Evolutionary conservation across 2,329 filamentous ascomycete genomes (phyloP).

Genomic region (Fusarium oligoseptatum): DNA sequence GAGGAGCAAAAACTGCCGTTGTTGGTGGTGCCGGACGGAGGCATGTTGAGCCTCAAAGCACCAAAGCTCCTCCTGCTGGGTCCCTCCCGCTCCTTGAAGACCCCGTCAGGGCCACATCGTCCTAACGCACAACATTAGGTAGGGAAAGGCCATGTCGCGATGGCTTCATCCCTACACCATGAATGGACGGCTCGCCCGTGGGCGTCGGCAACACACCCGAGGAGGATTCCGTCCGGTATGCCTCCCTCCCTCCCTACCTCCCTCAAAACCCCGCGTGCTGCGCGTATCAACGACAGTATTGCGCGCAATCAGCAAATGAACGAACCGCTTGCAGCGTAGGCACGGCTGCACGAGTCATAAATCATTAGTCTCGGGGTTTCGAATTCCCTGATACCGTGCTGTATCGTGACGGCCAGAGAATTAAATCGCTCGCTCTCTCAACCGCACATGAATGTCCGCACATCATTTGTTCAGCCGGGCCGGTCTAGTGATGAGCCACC

Average conservation of each 20-base stretch:
- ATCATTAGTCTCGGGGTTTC: slow-evolving; percentile 41
- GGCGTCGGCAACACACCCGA: slow-evolving; percentile 4
- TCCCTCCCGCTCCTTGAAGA: slow-evolving; percentile 44
- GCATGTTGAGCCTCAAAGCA: slow-evolving; percentile 44
- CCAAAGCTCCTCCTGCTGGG: slow-evolving; percentile 42
- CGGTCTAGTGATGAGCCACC: slow-evolving; percentile 40
- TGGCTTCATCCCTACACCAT: slow-evolving; percentile 39
- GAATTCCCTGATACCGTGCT: slow-evolving; percentile 31
- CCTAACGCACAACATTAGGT: slow-evolving; percentile 20
- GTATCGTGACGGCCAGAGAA: slow-evolving; percentile 26
- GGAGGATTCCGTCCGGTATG: not conserved
- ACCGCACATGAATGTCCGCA: slow-evolving; percentile 26
- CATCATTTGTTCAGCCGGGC: slow-evolving; percentile 28
- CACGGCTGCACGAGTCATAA: slow-evolving; percentile 44
- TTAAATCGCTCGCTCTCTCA: slow-evolving; percentile 28
- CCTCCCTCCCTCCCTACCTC: slow-evolving; percentile 6
- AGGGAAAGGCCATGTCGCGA: slow-evolving; percentile 28
- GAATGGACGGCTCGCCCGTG: not conserved
- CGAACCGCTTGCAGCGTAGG: slow-evolving; percentile 25
- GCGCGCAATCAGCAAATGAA: slow-evolving; percentile 18
- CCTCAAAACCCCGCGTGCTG: not conserved
- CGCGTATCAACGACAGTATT: slow-evolving; percentile 1
- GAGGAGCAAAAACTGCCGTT: slow-evolving; percentile 47
- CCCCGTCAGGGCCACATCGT: slow-evolving; percentile 43
- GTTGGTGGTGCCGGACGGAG: slow-evolving; percentile 43